Evolutionary conservation across 768 basidiomycete species (phyloP).

Genomic region (Nidularia pulvinata): DNA sequence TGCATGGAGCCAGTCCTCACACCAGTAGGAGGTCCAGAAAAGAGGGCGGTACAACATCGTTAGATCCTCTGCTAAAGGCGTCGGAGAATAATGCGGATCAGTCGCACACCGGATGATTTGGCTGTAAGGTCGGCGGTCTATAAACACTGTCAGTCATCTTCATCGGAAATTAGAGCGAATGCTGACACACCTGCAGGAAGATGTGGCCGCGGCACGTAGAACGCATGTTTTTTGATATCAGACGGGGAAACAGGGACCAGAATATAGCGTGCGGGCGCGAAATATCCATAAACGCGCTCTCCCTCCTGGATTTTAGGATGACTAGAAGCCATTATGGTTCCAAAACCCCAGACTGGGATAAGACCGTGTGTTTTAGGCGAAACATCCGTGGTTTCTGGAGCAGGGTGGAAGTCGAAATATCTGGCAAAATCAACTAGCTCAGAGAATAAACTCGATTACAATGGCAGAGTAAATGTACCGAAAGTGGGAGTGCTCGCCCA

Average conservation of each 20-base stretch:
- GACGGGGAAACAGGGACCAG: constrained; percentile 47
- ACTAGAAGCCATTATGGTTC: constrained; percentile 48
- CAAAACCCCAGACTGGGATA: constrained; percentile 76
- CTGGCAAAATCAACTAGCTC: constrained; percentile 23
- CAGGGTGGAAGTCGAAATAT: constrained; percentile 67
- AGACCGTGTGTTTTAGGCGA: constrained; percentile 56
- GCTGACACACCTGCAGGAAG: constrained; percentile 50
- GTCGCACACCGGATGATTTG: constrained; percentile 58
- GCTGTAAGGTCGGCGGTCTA: constrained; percentile 69
- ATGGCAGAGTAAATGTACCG: constrained; percentile 21
- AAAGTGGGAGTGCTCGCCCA: constrained; percentile 49
- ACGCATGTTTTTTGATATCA: constrained; percentile 52
- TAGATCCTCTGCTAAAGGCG: constrained; percentile 51
- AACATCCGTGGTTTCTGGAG: constrained; percentile 35
- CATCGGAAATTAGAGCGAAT: neutral
- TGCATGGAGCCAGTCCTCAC: constrained; percentile 65
- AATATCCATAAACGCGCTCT: constrained; percentile 65
- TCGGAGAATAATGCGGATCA: constrained; percentile 54
- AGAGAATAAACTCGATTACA: no score
- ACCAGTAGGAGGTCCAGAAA: constrained; percentile 80
- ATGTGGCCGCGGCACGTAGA: constrained; percentile 61
- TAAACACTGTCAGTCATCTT: constrained; percentile 5
- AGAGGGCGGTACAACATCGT: constrained; percentile 73
- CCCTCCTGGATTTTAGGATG: constrained; percentile 47
- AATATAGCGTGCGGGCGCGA: constrained; percentile 60